Base-by-base conservation (phyloP, 331 rosid species). In the Malus hybrid region DNA sequence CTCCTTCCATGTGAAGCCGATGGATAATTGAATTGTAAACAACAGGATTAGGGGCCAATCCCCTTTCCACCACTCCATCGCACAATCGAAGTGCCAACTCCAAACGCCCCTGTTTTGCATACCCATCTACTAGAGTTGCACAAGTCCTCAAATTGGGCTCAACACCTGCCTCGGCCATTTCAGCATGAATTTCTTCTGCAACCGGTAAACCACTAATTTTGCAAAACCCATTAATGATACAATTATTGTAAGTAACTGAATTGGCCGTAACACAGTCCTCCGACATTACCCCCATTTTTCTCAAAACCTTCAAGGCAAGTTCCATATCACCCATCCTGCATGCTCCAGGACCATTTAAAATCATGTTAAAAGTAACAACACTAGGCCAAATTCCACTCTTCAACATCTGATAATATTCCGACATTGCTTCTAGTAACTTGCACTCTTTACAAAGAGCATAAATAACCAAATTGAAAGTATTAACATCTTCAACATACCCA, bases 281-380 rank as follows among this genome's bases (percentile, higher is more conserved):
- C n/a, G 87, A 78, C 78, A 88, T 84, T 34, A 74, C 18, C 44
- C 24, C 71, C 71, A 77, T 84, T 78, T 82, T 86, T 74, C 62
- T 74, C 10, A 82, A 63, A 66, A 88, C 84, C 85, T 84, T 88
- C 77, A 84, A 62, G 53, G 83, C 80, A 60, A 86, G 86, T 74
- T 71, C 86, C 84, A 88, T 73, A 50, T 82, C 72, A 39, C 89
- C 87, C 39, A 55, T 78, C 81, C 77, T 88, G 80, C 90, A 79
- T 12, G 90, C 93, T 44, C 75, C 80, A 7, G 10, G 44, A 8
- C 44, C 11, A 71, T 86, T 84, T 8, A 88, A 73, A 61, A 88
- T 80, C 87, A 88, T 82, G 83, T 88, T 84, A 75, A 86, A 88
- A 52, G 87, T 68, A 33, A 88, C 89, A 63, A 81, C 81, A 80